Evolutionary conservation across 768 basidiomycete genomes (phyloP), one percentile per base, ranked within the genome.

Genomic region (Leccinum longicurvipes): DNA sequence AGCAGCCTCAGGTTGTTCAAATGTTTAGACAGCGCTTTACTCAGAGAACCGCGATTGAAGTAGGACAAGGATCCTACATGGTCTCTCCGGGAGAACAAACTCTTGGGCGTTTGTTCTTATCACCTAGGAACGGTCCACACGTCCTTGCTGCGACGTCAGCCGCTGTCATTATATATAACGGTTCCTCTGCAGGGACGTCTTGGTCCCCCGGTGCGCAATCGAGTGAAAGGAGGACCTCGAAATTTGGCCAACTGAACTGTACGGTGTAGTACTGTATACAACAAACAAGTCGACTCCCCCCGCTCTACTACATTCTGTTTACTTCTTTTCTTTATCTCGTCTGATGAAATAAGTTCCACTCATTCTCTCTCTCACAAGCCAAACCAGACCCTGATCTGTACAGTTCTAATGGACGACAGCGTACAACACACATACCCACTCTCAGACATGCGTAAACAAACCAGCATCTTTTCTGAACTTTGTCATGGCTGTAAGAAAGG

Each of bases 391-490:
- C 0, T 47, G 36, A 47, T 23, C 31, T 31, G 19, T 47, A 49
- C 19, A 28, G 19, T 45, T 54, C 17, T 17, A 42, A 34, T 19
- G n/a, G 24, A 47, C 21, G 39, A 39, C 47, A 24, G 15, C 31
- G n/a, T 47, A 27, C 42, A 24, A 31, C 47, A 21, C 41, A 46
- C 2, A 4, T 4, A 21, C 25, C 12, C 21, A 45, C 44, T 46
- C 39, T 75, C 70, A 87, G 45, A 86, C 69, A 47, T 84, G 71
- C 23, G 68, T 54, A 56, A 84, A 82, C 51, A 83, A 60, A 11
- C 87, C 86, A 5, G 79, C 79, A 39, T 86, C 85, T 67, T 86
- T 89, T 69, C 92, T 82, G 56, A 75, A 74, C 75, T 91, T 92
- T 32, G 92, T 95, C 93, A 96, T 96, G 12, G 93, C 93, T 93